Evolutionary conservation across 1,284 basidiomycete genomes (phyloP), one percentile per base, ranked within the genome.

Genomic region (Ganoderma leucocontextum): DNA sequence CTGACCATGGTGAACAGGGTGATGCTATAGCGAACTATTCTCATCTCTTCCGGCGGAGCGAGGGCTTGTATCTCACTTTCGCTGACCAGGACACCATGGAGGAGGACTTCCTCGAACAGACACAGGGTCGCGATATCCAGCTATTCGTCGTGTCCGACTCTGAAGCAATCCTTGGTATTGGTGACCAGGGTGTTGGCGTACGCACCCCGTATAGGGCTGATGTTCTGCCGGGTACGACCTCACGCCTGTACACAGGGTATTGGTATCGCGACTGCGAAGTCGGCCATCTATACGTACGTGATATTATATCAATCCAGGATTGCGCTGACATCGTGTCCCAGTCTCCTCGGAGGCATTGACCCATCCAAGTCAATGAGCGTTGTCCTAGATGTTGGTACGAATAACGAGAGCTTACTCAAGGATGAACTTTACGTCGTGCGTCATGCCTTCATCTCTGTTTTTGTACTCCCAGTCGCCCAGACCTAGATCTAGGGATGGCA

Each of bases 91-190:
- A 93, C 68, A 82, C 83, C 13, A 95, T 94, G 92, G 91, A 93
- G 67, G 86, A 90, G 64, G 89, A 91, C 71, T 90, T 93, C 72
- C 82, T 92, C 9, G 89, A 91, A 72, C 86, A 90, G 73, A 87
- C 84, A 0, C 82, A 82, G 49, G 88, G 87, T 35, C 82, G 86
- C 17, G 82, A 90, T 44, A 86, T 94, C 58, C 86, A 94, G 70
- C 82, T 95, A 29, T 85, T 95, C 62, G 93, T 95, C 36, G 91
- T 91, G 65, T 92, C 93, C 0, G 94, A 96, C 77, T 88, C 91
- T 4, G 94, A 95, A 76, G 92, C 92, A 0, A 95, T 96, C 67
- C 82, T 96, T 2, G 94, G 94, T 22, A 95, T 93, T 74, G 91
- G 91, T 1, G 91, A 93, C 76, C 91, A 93, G 75, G 91, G 91